Base-by-base conservation (phyloP, 2,329 filamentous ascomycete species). In the Aspergillus eucalypticola region DNA sequence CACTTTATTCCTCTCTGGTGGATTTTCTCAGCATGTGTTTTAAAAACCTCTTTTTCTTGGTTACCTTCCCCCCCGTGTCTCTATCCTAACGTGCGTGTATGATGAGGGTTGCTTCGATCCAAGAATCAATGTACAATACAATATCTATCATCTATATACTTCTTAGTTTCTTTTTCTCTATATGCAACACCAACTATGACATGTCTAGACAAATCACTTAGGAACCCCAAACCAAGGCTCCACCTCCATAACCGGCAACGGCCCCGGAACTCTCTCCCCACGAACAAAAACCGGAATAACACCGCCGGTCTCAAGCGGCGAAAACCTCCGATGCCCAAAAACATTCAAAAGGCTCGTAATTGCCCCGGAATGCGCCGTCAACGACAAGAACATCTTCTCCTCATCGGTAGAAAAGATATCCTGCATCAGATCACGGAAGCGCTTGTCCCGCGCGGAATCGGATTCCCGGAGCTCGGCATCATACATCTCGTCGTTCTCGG, bases 331-430 rank as follows among this genome's bases (percentile, higher is more conserved):
- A 71, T 84, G 82, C 0, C 78, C 79, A 32, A 77, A 60, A 11
- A 78, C 72, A 39, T 75, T 67, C 61, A 88, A 67, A 23, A 87
- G 73, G 65, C 82, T 83, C 4, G 77, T 80, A 61, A 88, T 87
- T 5, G 83, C 82, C 0, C 85, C 85, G 1, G 83, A 86, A 70
- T 88, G 86, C 42, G 80, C 81, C 1, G 84, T 87, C 42, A 88
- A 72, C 3, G 81, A 84, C 10, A 88, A 69, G 53, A 82, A 82
- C 0, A 76, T 78, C 62, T 73, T 81, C 8, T 70, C 66, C 59
- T 85, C 83, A 21, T 72, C 70, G 0, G 66, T 66, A 11, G 29
- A 32, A 59, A 86, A 85, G 15, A 88, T 75, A 59, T 86, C 82
- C 59, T 83, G 78, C 23, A 88, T 71, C 2, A 86, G 71, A 8